A percentile compares a stretch with the other conserved stretches of the same genome.
Conservation (phyloP, 306 rosid species). For the Chamaecrista fasciculata region DNA sequence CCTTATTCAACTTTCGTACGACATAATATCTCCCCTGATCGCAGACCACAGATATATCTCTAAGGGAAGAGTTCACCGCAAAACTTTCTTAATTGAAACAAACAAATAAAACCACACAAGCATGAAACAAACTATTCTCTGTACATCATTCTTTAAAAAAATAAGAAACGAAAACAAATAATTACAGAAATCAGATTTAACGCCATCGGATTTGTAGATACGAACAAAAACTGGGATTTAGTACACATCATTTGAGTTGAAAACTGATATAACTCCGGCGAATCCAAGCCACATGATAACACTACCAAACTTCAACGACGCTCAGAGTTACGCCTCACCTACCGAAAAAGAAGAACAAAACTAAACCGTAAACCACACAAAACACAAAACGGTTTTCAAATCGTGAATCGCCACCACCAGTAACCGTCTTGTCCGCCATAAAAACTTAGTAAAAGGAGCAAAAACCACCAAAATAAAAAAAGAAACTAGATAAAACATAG, state of each 20-base stretch:
- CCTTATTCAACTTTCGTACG: not conserved
- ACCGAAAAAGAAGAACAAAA: not conserved
- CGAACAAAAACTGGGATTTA: not conserved
- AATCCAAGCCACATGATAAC: conserved; percentile 1
- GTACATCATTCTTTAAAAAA: not conserved
- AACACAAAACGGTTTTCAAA: not conserved
- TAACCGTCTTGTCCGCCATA: not conserved
- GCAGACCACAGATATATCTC: not conserved
- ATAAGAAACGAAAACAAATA: not conserved
- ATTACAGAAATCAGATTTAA: not conserved
- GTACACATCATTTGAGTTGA: not conserved
- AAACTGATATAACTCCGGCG: not conserved
- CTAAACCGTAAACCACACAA: not conserved
- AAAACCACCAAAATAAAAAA: not conserved
- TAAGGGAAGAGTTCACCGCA: not conserved
- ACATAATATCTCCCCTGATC: not conserved
- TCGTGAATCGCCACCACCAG: conserved; percentile 1
- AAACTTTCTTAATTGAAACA: not conserved
- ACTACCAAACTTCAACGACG: not conserved
- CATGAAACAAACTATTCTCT: not conserved
- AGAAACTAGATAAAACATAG: not conserved
- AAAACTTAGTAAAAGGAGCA: not conserved
- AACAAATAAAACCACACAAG: not conserved
- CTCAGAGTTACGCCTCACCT: not conserved
- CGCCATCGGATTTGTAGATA: not conserved